Evolutionary conservation across 2,329 filamentous ascomycete species (phyloP).

Genomic region (Colletotrichum siamense): DNA sequence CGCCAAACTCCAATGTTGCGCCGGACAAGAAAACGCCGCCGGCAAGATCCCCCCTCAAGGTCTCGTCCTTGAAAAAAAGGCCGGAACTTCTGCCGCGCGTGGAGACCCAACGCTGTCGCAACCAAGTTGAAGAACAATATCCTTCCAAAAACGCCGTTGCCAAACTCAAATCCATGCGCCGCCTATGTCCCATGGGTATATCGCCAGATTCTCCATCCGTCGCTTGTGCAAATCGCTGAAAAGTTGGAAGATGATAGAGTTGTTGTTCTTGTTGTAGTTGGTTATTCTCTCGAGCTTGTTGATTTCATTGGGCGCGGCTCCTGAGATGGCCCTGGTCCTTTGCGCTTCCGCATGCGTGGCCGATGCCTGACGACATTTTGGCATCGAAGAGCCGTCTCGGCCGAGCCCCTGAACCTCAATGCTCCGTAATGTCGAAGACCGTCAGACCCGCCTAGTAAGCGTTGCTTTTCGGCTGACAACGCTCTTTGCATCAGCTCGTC

Average conservation of each 20-base stretch:
- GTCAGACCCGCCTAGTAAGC: neutral
- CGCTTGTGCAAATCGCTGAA: neutral
- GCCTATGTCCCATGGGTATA: constrained; percentile 9
- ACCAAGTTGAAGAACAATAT: neutral
- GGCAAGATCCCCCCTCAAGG: neutral
- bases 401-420: constrained; percentile 12
- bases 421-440: neutral
- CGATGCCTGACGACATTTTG: constrained; percentile 16
- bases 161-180: neutral
- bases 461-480: neutral
- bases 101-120: neutral
- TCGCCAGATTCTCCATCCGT: neutral
- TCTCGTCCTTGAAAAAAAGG: neutral
- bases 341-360: constrained; percentile 20
- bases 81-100: neutral
- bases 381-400: constrained; percentile 9
- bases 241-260: neutral
- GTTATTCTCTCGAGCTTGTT: neutral
- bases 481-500: neutral
- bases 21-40: neutral
- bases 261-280: neutral
- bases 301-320: neutral
- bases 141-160: constrained; percentile 4
- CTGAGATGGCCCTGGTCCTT: neutral
- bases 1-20: neutral